Evolutionary conservation across 2,329 filamentous ascomycete species (phyloP), one percentile per base, ranked within the genome.

Genomic region (Madurella mycetomatis): DNA sequence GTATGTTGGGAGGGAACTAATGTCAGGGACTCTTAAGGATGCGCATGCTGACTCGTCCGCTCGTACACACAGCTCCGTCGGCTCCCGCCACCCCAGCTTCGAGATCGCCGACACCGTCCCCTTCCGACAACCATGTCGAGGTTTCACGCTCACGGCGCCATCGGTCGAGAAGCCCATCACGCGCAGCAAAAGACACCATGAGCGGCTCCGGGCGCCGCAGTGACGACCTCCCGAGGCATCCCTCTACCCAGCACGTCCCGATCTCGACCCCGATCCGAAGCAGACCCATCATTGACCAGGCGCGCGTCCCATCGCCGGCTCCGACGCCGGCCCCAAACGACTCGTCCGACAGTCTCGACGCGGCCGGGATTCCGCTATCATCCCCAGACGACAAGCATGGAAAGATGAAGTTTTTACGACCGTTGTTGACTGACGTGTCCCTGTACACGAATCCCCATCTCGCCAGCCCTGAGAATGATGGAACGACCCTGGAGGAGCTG

Each of bases 401-500:
- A 49, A 72, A 75, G 32, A 67, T 73, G 49, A 72, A 72, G 58
- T 68, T 76, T 52, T 75, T 78, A 25, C 73, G 76, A 54, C 75
- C 85, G n/a, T 74, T 89, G 45, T 70, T 88, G 46, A 79, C 82
- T 58, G 85, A 89, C 67, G 72, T 82, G 42, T 86, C 85, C 41
- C 76, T 84, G 53, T 88, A 88, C 69, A 78, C 80, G 44, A 86
- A 87, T 66, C 72, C 80, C 13, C 77, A 80, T 60, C 69, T 86
- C 52, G 76, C 11, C 4, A 15, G 80, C 47, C 77, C 80, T 39
- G 82, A 86, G 57, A 77, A 77, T 49, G 82, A 86, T 44, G 81
- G 82, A 55, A 89, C 86, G 44, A 87, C 85, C 13, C 76, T 92
- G 57, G 84, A 88, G 65, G 87, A 92, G 70, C 81, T 92, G 61